Percentiles rank a stretch among this genome's conserved stretches.
Conservation (phyloP, 2,329 filamentous ascomycete species). For the Hypoxylon sp. region DNA sequence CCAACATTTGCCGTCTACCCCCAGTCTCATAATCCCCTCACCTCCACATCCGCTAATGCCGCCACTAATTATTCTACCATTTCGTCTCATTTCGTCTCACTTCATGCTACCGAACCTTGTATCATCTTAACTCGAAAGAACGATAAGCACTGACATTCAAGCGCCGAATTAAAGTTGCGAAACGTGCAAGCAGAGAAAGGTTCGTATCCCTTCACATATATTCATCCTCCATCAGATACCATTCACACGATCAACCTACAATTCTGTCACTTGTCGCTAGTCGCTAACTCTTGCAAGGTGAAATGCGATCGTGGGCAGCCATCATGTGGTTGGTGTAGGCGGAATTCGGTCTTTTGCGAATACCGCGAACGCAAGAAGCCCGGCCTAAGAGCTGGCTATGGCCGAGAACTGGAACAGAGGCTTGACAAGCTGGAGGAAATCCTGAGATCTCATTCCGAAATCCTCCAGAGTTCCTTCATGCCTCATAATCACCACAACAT, state of each 20-base stretch:
- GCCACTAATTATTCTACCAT: not conserved
- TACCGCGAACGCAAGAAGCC: slow-evolving; percentile 78
- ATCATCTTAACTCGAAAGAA: slow-evolving; percentile 21
- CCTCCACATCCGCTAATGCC: slow-evolving; percentile 12
- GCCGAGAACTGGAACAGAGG: slow-evolving; percentile 78
- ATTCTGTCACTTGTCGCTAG: slow-evolving; percentile 13
- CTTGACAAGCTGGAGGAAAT: slow-evolving; percentile 77
- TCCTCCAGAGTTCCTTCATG: slow-evolving; percentile 70
- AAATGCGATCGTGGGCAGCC: slow-evolving; percentile 83
- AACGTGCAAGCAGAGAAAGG: slow-evolving; percentile 84
- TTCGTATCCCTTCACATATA: slow-evolving; percentile 52
- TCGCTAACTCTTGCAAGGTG: slow-evolving; percentile 59
- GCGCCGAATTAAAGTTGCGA: slow-evolving; percentile 69
- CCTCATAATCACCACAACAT: slow-evolving; percentile 53
- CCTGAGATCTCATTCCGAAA: slow-evolving; percentile 73
- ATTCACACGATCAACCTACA: not conserved
- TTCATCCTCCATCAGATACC: not conserved
- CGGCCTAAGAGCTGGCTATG: slow-evolving; percentile 75
- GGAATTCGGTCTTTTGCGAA: slow-evolving; percentile 72
- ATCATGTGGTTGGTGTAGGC: slow-evolving; percentile 75
- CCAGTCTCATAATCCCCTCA: slow-evolving; percentile 23
- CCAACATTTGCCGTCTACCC: slow-evolving; percentile 2
- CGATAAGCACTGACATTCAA: slow-evolving; percentile 53
- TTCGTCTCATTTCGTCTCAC: not conserved
- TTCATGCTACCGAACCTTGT: not conserved